Evolutionary conservation across 371 early-diverging fungal genomes (phyloP), one percentile per base, ranked within the genome.

Genomic region (Mucor indicus): DNA sequence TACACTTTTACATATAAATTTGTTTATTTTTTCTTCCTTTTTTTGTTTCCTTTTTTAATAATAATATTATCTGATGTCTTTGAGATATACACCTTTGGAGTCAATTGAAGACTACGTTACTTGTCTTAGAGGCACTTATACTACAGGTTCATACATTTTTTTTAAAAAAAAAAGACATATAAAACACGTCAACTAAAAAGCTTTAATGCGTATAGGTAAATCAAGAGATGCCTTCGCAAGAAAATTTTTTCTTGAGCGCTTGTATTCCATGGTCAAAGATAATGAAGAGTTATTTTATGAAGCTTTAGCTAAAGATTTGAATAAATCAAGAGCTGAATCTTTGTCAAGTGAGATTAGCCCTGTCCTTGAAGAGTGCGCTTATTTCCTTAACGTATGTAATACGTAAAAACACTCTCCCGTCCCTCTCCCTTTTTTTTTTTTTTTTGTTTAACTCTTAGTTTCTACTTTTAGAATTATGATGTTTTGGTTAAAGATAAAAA

Each of bases 261-360:
- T 93, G 3, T 81, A 83, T 58, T 52, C 68, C 10, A 55, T 91
- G 27, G 24, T 91, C 29, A 67, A 72, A 21, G 85, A 91, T 23
- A 84, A 92, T 61, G 73, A 83, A 56, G 77, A 77, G 4, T 58
- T 51, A 7, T 33, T 92, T 33, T 44, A 51, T 29, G 80, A 79
- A 1, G 89, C 90, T 20, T 44, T 90, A 30, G 43, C 57, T 54
- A 62, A 74, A 47, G 95, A 93, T 65, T 55, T 89, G 71, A 66
- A 59, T 54, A 81, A 84, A 55, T 69, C 76, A 48, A 81, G 82
- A 50, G 58, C 69, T 36, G 69, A 80, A 44, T 57, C 78, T 15
- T 40, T 79, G 11, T 60, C 65, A 25, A 89, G 79, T 47, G 94
- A 91, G 46, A 65, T 87, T 44, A 80, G 76, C 3, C 75, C 75